Evolutionary conservation across 768 basidiomycete genomes (phyloP), one percentile per base, ranked within the genome.

Genomic region (Suillus alpinus): DNA sequence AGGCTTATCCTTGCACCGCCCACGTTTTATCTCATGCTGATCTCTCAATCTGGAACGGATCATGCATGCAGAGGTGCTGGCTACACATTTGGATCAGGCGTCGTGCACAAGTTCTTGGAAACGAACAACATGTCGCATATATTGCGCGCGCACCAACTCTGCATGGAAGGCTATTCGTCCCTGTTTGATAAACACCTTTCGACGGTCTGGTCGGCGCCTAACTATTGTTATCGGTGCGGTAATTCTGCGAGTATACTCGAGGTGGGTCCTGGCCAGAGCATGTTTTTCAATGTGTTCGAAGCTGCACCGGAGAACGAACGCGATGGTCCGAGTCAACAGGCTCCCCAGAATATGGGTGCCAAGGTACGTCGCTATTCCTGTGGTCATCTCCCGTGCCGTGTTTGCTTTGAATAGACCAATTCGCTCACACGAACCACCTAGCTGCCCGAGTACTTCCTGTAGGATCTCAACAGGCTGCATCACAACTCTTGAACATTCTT

Each of bases 131-230:
- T 99, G 94, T 88, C 91, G 23, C 96, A 98, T 72, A 97, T 99
- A 67, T 85, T 98, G 26, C 93, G 97, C 26, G 97, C 97, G 26
- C 97, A 99, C 73, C 97, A 99, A 71, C 84, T 99, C 9, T 98
- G 97, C 76, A 98, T 99, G 97, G 97, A 99, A 75, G 97, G 97
- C 0, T 98, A 94, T 73, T 85, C 91, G n/a, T 94, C 94, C n/a
- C 82, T 98, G 34, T 98, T 98, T 66, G 94, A 95, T 73, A 89
- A 93, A 64, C 92, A 93, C 68, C 83, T 99, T 59, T 94, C 93
- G 29, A 99, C 97, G 0, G 97, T 99, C 7, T 99, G 97, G 97
- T 93, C 90, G 23, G 97, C 97, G 41, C 96, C 96, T 41, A 99
- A 99, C 71, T 98, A 98, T 71, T 98, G 96, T 75, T 98, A 98